Base-by-base conservation (phyloP, 2,329 filamentous ascomycete species). In the Penicillium sp. region DNA sequence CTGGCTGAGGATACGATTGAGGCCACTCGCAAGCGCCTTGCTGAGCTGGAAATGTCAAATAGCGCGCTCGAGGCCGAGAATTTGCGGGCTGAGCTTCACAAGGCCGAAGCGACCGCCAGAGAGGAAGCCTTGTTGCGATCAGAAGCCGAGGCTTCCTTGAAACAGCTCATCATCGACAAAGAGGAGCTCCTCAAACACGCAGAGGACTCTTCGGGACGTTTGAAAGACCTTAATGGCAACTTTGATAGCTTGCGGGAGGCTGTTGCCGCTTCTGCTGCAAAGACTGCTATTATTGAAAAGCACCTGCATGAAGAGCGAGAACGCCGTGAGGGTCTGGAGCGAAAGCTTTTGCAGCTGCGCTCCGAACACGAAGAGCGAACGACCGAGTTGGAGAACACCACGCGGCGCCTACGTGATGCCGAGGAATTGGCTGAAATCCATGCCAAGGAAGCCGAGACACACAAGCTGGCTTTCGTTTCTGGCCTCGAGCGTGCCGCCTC, bases 371-470 rank as follows among this genome's bases (percentile, higher is more conserved):
- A 98, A 71, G 85, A 90, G 54, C 86, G 87, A 37, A 89, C 87
- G 10, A 82, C 86, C 0, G 94, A 99, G 72, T 82, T 98, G 3
- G 91, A 92, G 47, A 84, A 84, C 20, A 84, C 87, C 0, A 88
- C 85, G 1, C 87, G 92, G 67, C 88, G 90, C 53, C 79, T 99
- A 51, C 87, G 86, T 42, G 93, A 97, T 74, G 88, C 91, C 0
- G 92, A 99, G 76, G 92, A 96, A 70, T 79, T 98, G 47, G 90
- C 91, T 1, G 90, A 96, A 70, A 92, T 89, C 67, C 89, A 96
- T 74, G 91, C 93, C 5, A 87, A 88, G 66, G 96, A 99, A 78
- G 94, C 95, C 5, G 85, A 88, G 58, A 90, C 90, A 15, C 94
- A 98, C 72, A 90, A 91, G 25, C 83, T 90, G 67, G 93, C 90